Evolutionary conservation across 164 flowering plant species (phyloP), one percentile per base, ranked within the genome.

Genomic region (Macadamia integrifolia): DNA sequence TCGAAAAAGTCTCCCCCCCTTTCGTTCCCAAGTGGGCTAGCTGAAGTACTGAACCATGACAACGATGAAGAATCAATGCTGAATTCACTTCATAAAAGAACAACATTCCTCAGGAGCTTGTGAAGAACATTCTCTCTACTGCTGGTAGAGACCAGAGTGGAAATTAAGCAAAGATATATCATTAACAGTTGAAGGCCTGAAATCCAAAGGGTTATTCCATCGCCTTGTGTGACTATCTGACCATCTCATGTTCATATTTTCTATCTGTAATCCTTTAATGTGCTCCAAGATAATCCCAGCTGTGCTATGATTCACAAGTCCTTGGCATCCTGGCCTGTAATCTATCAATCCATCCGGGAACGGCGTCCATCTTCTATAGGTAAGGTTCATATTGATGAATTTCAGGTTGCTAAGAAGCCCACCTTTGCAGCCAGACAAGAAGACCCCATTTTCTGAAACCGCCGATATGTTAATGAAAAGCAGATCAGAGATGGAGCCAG

Each of bases 241-340:
- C 99, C 99, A 95, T 72, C 77, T 82, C 97, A 95, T 87, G 56
- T 80, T 75, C 40, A 95, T 88, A 76, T 92, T 85, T 64, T 84
- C 83, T 60, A 86, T 73, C 66, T 74, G 85, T 62, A 92, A 76
- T 1, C 94, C 97, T 23, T 87, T 79, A 57, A 92, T 79, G 72
- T 89, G 80, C 73, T 95, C 98, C 99, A 92, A 86, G 58, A 90
- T 81, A 44, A 95, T 76, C 71, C 98, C 99, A 0, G 98, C 98
- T 4, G 70, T 68, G 65, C 82, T 81, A 74, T 83, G 95, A 43
- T 88, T 84, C 29, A 94, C 94, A n/a, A 94, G 87, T n/a, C 89
- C 99, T 64, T 64, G 75, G 77, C 99, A 94, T 43, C 98, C 98
- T 2, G 57, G 18, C 57, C 57, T 53, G 14, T 53, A 17, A 74